A percentile compares a stretch with the other conserved stretches of the same genome.
These are phyloP conservation scores for Plectosphaerella cucumerina DNA, from an alignment of 2,329 filamentous ascomycete genomes.

Conservation along the genomic window DNA sequence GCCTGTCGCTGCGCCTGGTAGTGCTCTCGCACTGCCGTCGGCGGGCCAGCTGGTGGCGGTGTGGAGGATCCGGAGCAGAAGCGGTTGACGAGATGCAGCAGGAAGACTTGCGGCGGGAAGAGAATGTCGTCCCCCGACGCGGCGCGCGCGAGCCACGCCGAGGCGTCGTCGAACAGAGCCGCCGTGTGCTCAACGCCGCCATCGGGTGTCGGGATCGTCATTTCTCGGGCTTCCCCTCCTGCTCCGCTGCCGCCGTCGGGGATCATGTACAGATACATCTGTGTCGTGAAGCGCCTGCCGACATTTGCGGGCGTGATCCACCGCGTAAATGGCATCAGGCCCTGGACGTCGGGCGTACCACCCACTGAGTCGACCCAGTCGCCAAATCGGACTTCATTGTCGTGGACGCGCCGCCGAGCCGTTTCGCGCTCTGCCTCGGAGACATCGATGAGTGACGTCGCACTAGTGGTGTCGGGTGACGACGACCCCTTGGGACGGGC, in stretches of 20 bases:
- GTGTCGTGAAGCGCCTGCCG: conserved; percentile 80
- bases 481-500: conserved; percentile 36
- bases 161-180: conserved; percentile 69
- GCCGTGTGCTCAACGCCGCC: conserved; percentile 65
- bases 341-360: conserved; percentile 62
- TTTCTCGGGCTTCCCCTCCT: conserved; percentile 36
- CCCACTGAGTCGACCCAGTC: conserved; percentile 58
- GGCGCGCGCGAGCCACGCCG: conserved; percentile 65
- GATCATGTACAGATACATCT: conserved; percentile 95
- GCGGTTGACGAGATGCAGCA: conserved; percentile 55
- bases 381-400: conserved; percentile 58
- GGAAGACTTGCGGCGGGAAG: conserved; percentile 85
- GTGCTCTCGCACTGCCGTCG: conserved; percentile 15
- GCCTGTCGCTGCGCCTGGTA: conserved; percentile 45
- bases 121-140: conserved; percentile 67
- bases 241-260: conserved; percentile 43
- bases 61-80: conserved; percentile 41
- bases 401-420: conserved; percentile 67
- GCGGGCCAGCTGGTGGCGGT: conserved; percentile 17
- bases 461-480: neutral
- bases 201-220: conserved; percentile 66
- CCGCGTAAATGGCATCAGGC: conserved; percentile 67
- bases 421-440: conserved; percentile 53
- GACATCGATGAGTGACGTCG: conserved; percentile 12
- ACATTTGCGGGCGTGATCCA: conserved; percentile 81